phyloP scores from a whole-genome alignment of 176 grass and related monocot genomes.

The Raddia guianensis region DNA sequence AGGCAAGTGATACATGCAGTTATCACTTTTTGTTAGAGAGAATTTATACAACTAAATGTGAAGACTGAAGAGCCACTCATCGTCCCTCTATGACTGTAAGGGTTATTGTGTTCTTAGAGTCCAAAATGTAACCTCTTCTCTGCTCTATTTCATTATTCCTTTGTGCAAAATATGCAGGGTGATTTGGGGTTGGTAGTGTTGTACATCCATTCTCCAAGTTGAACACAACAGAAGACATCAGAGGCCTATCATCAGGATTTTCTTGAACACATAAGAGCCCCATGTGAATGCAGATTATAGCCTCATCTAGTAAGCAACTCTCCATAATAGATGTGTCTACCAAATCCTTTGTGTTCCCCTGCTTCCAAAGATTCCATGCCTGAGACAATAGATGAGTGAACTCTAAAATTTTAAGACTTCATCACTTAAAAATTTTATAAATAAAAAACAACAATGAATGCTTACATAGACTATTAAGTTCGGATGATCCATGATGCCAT shows the following conservation, averaged over 20 bases:
- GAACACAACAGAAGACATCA: slow-evolving; percentile 44
- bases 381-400: not conserved
- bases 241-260: slow-evolving; percentile 42
- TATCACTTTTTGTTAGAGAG: too few relatives aligned
- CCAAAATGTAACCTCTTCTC: not conserved
- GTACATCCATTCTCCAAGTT: slow-evolving; percentile 41
- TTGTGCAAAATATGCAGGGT: slow-evolving; percentile 2
- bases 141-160: not conserved
- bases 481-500: slow-evolving; percentile 4
- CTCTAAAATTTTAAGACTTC: not conserved
- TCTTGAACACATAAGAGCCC: slow-evolving; percentile 59
- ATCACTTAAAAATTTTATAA: not conserved
- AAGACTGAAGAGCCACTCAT: too few relatives aligned
- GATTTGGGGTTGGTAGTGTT: slow-evolving; percentile 25
- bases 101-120: not conserved
- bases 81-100: not conserved
- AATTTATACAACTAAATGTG: too few relatives aligned
- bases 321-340: slow-evolving; percentile 38
- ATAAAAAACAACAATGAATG: not conserved
- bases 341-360: slow-evolving; percentile 30
- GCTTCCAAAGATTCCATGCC: slow-evolving; percentile 59
- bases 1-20: too few relatives aligned
- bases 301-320: slow-evolving; percentile 32
- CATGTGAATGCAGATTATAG: slow-evolving; percentile 36
- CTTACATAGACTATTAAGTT: slow-evolving; percentile 59